Evolutionary conservation across 164 flowering plant species (phyloP).

Genomic region (Magnolia sinica): DNA sequence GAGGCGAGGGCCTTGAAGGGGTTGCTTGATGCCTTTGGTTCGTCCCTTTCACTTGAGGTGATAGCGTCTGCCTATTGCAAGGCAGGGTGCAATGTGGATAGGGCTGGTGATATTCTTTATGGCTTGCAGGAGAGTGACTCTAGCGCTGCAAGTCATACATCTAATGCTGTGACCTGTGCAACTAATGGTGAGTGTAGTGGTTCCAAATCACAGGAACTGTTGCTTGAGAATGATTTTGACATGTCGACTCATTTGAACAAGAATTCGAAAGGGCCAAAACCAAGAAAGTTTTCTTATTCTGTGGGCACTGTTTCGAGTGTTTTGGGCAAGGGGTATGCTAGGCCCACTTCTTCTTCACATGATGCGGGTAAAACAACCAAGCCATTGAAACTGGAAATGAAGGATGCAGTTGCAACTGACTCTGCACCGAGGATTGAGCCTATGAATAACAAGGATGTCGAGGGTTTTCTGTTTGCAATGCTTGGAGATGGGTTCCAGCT

Average conservation of each 20-base stretch:
- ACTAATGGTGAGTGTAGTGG: conserved; percentile 15
- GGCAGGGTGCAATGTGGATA: conserved; percentile 38
- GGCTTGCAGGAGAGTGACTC: conserved; percentile 21
- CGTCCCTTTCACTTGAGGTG: conserved; percentile 36
- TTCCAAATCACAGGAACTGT: conserved; percentile 11
- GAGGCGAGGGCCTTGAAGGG: conserved; percentile 35
- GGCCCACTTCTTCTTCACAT: conserved; percentile 17
- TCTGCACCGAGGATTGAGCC: conserved; percentile 11
- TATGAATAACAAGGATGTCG: conserved; percentile 34
- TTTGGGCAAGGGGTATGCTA: conserved; percentile 44
- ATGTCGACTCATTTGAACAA: conserved; percentile 16
- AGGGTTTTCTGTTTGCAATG: conserved; percentile 55
- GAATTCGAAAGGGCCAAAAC: conserved; percentile 26
- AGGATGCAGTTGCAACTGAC: conserved; percentile 14
- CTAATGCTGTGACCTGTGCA: background rate
- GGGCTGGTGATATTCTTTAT: conserved; percentile 43
- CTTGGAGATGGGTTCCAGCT: conserved; percentile 61
- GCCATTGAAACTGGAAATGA: conserved; percentile 32
- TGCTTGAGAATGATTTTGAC: conserved; percentile 8
- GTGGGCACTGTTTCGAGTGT: conserved; percentile 45
- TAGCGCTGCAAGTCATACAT: background rate
- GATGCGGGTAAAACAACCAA: conserved; percentile 25
- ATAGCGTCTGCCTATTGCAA: conserved; percentile 55
- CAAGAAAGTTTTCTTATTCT: conserved; percentile 37
- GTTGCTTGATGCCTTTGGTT: conserved; percentile 53